Evolutionary conservation across 257 asterid genomes (phyloP).

Genomic region (Anisodus acutangulus): DNA sequence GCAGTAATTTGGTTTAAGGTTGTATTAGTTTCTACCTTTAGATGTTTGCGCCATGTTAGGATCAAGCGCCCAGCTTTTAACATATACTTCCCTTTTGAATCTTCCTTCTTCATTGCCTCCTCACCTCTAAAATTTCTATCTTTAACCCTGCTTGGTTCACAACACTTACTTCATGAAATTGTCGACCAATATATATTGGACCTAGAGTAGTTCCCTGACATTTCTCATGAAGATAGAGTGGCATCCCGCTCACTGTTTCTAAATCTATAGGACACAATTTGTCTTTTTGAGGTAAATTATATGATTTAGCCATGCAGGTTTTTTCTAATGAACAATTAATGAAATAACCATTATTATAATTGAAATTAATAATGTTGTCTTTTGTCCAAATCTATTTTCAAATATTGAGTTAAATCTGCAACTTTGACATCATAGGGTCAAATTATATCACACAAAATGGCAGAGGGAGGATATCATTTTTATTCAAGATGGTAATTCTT

Average conservation of each 20-base stretch:
- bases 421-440: neutral
- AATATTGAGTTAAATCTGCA: neutral
- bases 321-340: neutral
- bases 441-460: neutral
- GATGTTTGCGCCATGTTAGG: neutral
- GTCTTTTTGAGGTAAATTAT: neutral
- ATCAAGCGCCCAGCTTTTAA: neutral
- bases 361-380: neutral
- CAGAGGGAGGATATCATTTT: conserved; percentile 2
- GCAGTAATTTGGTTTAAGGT: conserved; percentile 18
- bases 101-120: neutral
- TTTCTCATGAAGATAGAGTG: conserved; percentile 22
- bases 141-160: neutral
- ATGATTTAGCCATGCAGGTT: neutral
- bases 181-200: neutral
- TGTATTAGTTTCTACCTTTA: neutral
- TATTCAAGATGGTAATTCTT: neutral
- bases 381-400: neutral
- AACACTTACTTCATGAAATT: neutral
- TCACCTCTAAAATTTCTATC: neutral
- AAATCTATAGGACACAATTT: neutral
- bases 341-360: neutral
- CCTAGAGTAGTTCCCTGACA: neutral
- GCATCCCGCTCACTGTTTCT: neutral
- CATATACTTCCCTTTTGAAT: neutral